Evolutionary conservation across 1,284 basidiomycete species (phyloP).

Genomic region (Fomitopsis pinicola): DNA sequence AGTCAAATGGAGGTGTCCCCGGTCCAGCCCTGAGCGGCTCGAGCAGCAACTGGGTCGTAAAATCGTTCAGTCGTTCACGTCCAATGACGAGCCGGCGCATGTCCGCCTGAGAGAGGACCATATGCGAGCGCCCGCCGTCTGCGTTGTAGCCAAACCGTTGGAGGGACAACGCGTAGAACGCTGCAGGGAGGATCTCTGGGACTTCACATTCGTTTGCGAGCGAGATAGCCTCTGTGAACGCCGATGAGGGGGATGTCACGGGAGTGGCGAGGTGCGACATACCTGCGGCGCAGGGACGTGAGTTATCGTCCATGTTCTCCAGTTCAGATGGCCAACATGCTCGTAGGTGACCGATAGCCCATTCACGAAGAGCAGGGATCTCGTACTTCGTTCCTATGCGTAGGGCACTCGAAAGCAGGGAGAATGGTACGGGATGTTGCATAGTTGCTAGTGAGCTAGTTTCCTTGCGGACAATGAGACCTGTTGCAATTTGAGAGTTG

Average conservation of each 20-base stretch:
- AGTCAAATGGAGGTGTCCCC: not conserved
- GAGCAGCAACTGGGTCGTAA: not conserved
- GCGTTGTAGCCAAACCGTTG: conserved; percentile 23
- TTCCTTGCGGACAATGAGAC: not conserved
- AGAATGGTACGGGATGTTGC: conserved; percentile 19
- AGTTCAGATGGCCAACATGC: conserved; percentile 29
- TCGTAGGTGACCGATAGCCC: conserved; percentile 21
- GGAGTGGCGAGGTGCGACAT: conserved; percentile 4
- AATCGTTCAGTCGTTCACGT: conserved; percentile 26
- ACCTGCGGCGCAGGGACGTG: conserved; percentile 30
- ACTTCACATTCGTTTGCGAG: conserved; percentile 10
- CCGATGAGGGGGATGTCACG: not conserved
- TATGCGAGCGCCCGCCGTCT: conserved; percentile 29
- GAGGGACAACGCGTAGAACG: conserved; percentile 25
- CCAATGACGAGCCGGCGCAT: conserved; percentile 29
- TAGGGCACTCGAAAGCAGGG: conserved; percentile 24
- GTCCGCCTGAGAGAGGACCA: conserved; percentile 25
- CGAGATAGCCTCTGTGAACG: conserved; percentile 13
- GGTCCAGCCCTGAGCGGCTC: conserved; percentile 3
- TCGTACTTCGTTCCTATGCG: conserved; percentile 35
- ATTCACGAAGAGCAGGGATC: conserved; percentile 24
- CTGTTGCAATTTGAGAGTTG: not conserved
- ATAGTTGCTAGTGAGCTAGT: conserved; percentile 19
- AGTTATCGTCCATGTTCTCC: conserved; percentile 22
- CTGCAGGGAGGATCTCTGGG: conserved; percentile 9